Evolutionary conservation across 139 green algal species (phyloP), one percentile per base, ranked within the genome.

Genomic region (Chlamydomonas applanata): DNA sequence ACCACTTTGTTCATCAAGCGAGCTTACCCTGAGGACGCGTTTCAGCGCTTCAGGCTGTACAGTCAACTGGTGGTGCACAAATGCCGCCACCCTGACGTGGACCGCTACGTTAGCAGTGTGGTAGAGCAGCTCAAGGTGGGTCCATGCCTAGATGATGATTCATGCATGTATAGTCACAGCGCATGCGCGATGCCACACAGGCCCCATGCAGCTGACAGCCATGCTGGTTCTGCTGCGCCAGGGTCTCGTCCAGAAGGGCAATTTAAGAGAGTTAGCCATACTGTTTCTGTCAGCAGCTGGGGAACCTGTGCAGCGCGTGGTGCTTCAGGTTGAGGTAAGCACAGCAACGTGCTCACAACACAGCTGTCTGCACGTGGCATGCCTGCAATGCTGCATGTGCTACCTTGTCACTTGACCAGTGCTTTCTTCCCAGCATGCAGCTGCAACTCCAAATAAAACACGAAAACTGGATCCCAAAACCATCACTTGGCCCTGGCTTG

Each of bases 231-330:
- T n/a, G n/a, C n/a, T n/a, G n/a, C n/a, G 32, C 45, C 74, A 83
- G 76, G 65, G 62, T 5, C 60, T 71, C 0, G 80, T 91, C 49
- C 79, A 87, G 53, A 36, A 62, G 0, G 79, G 80, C 24, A 83
- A 79, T 7, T 63, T 89, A 14, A 85, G 87, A n/a, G 93, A 94
- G 74, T 69, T 95, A 0, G 68, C 70, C 0, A 63, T 87, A 0
- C 61, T 78, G 24, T 82, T 89, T 32, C 69, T 80, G 9, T 52
- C 80, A 25, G 17, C 54, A 1, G 40, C 64, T 4, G 76, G 74
- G 0, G 33, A 33, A 2, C 64, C 72, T 2, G 4, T 83, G 0
- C 65, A 84, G 57, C 79, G 83, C 19, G 70, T 88, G 30, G 69
- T 74, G 0, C 80, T 89, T 17, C 69, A 75, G 2, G 33, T 84